phyloP scores from a whole-genome alignment of 352 stramenopile genomes.

The Phytophthora multivora region DNA sequence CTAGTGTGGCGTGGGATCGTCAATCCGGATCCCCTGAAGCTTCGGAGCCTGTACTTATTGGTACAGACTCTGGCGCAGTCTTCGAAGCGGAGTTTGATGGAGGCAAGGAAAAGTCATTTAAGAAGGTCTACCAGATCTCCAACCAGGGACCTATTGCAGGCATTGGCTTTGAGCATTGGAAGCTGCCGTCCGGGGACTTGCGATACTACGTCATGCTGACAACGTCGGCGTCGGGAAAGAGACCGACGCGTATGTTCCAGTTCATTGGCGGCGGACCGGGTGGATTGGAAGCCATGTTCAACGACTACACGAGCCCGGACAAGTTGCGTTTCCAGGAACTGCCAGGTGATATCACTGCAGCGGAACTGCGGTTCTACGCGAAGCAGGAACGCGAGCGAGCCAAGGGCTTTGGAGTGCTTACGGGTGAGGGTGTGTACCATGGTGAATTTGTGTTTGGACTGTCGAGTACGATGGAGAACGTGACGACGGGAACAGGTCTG shows the following conservation, averaged over 20 bases:
- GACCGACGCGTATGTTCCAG: conserved; percentile 91
- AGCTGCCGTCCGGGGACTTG: conserved; percentile 54
- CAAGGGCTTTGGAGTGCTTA: conserved; percentile 91
- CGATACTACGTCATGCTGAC: conserved; percentile 84
- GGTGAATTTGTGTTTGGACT: conserved; percentile 82
- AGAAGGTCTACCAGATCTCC: conserved; percentile 90
- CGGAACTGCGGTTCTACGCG: conserved; percentile 79
- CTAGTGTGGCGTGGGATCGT: conserved; percentile 83
- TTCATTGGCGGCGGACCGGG: conserved; percentile 75
- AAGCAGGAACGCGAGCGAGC: conserved; percentile 82
- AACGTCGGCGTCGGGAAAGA: conserved; percentile 83
- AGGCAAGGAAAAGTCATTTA: conserved; percentile 86
- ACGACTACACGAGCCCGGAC: conserved; percentile 79
- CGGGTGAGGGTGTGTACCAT: conserved; percentile 90
- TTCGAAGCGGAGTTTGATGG: conserved; percentile 86
- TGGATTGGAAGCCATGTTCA: conserved; percentile 88
- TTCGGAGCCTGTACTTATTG: conserved; percentile 77
- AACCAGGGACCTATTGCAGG: conserved; percentile 86
- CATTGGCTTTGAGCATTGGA: conserved; percentile 85
- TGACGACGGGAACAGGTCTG: conserved; percentile 76
- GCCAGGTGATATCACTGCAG: conserved; percentile 81
- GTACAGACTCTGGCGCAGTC: conserved; percentile 77
- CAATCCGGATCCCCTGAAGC: conserved; percentile 65
- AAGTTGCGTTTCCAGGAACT: conserved; percentile 91
- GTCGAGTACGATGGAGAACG: conserved; percentile 78